Percentiles rank a stretch among this genome's conserved stretches.
These are phyloP conservation scores for Gnomoniopsis smithogilvyi DNA, from an alignment of 2,329 filamentous ascomycete genomes.

Conservation along the genomic window DNA sequence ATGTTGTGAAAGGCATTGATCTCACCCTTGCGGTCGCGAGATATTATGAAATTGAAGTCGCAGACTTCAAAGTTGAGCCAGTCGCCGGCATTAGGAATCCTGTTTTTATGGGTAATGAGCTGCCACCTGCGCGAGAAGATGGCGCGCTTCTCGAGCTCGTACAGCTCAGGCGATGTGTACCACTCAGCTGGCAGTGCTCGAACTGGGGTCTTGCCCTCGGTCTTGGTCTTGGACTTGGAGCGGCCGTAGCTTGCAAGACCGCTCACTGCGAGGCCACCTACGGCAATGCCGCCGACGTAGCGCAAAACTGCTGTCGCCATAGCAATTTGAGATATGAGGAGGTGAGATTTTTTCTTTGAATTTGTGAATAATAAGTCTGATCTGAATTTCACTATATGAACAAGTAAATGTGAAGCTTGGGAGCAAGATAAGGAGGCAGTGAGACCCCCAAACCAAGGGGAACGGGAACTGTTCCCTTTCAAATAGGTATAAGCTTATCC, in stretches of 20 bases:
- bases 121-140: slow-evolving; percentile 58
- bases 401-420: background rate
- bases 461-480: background rate
- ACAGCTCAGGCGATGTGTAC: slow-evolving; percentile 52
- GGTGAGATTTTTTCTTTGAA: background rate
- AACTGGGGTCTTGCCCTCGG: slow-evolving; percentile 24
- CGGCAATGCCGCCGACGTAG: slow-evolving; percentile 1
- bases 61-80: slow-evolving; percentile 54
- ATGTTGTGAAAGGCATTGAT: slow-evolving; percentile 62
- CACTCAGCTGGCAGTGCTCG: slow-evolving; percentile 46
- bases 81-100: slow-evolving; percentile 50
- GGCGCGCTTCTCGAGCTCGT: slow-evolving; percentile 53
- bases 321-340: background rate
- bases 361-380: too few species aligned
- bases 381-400: too few species aligned
- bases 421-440: background rate
- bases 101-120: slow-evolving; percentile 49
- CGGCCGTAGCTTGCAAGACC: slow-evolving; percentile 1
- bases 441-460: background rate
- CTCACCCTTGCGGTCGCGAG: slow-evolving; percentile 44
- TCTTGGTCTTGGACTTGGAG: background rate
- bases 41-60: slow-evolving; percentile 53
- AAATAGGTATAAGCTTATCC: background rate
- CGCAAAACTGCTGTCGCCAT: slow-evolving; percentile 8
- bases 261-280: background rate